A percentile compares a stretch with the other conserved stretches of the same genome.
These are phyloP conservation scores for Orbilia ellipsospora DNA, from an alignment of 2,329 filamentous ascomycete species.

Conservation along the genomic window DNA sequence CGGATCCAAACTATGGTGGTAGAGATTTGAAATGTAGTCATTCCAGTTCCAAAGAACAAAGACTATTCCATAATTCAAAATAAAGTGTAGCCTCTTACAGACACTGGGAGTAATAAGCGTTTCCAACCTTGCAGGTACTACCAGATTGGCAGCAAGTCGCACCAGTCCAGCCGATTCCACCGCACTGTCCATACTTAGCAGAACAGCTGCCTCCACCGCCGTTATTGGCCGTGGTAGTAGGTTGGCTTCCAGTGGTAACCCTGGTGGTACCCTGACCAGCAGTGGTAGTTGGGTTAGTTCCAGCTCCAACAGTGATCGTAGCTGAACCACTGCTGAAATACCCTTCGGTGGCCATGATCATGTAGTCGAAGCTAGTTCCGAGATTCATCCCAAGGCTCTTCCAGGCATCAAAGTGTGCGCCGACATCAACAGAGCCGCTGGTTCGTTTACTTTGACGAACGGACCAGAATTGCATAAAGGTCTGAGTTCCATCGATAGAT, in stretches of 20 bases:
- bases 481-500: constrained; percentile 66
- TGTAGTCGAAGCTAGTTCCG: constrained; percentile 66
- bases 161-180: constrained; percentile 61
- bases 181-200: constrained; percentile 61
- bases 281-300: constrained; percentile 26
- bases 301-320: constrained; percentile 64
- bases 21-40: too few relatives aligned
- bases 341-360: constrained; percentile 69
- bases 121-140: constrained; percentile 59
- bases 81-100: not conserved
- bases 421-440: constrained; percentile 66
- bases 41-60: too few relatives aligned
- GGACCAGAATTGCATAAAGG: constrained; percentile 69
- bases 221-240: constrained; percentile 25
- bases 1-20: too few relatives aligned
- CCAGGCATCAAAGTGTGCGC: constrained; percentile 69
- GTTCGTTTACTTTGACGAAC: constrained; percentile 67
- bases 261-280: constrained; percentile 3
- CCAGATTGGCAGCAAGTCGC: constrained; percentile 61
- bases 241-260: constrained; percentile 7
- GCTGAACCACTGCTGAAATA: constrained; percentile 67
- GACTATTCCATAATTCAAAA: too few relatives aligned
- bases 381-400: constrained; percentile 65
- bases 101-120: constrained; percentile 60
- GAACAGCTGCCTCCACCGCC: constrained; percentile 56